Base-by-base conservation (phyloP, 441 rosid genomes). In the Populus hybrid region DNA sequence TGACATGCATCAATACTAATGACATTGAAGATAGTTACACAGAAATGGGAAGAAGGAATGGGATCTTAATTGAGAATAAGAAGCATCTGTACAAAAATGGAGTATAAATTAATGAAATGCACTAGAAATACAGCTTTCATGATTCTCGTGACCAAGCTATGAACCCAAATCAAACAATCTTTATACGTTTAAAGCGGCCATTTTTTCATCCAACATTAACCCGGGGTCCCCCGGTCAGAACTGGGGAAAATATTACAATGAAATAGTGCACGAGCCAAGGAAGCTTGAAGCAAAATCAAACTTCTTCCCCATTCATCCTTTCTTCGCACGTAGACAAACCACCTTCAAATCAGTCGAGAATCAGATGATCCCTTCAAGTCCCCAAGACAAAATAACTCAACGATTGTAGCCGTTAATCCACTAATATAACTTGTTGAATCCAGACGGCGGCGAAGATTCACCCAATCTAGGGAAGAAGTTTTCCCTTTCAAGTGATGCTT, bases 401-500 rank as follows among this genome's bases (percentile, higher is more conserved):
- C 24, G 8, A 9, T 32, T 14, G 6, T n/a, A 36, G 8, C 46
- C 24, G 10, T 9, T 5, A 38, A 12, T 59, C 42, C 78, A 40
- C 85, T 82, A 91, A 67, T 77, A 91, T 82, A 89, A 35, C 83
- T 90, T 89, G 87, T 85, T 90, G 77, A 81, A 86, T 59, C 87
- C 94, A 3, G 86, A 77, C 50, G 90, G 83, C 0, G 91, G 89
- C 7, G 80, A 76, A 30, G 92, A 81, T 61, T 91, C 91, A 1
- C 88, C 92, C 77, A 89, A 59, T 79, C 75, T 89, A 1, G 90
- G 92, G 11, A 88, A 88, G 83, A 90, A 84, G 0, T 78, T 87
- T 75, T 95, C 99, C 83, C 97, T 87, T 75, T 93, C 97, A 23
- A 90, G 82, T 21, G 93, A 85, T 36, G 82, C 85, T 67, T 92